phyloP scores from a whole-genome alignment of 495 filamentous ascomycete species.

The Glonium stellatum region DNA sequence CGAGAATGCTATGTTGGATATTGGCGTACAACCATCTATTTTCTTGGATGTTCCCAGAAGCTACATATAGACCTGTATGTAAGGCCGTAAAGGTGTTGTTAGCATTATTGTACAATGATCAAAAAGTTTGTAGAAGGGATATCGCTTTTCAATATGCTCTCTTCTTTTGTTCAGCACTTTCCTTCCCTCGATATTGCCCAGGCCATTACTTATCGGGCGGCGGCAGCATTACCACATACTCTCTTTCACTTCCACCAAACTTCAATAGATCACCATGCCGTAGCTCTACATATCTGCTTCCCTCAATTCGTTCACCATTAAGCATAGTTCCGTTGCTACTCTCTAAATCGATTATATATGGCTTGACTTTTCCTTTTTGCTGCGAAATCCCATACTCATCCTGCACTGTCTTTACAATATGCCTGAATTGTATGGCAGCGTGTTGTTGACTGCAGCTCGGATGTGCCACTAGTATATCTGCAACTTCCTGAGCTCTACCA shows the following conservation, averaged over 20 bases:
- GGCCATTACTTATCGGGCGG: constrained; percentile 12
- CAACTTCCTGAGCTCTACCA: constrained; percentile 70
- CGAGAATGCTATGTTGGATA: no score
- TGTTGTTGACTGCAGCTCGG: constrained; percentile 92
- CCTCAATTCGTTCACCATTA: constrained; percentile 66
- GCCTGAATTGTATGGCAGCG: constrained; percentile 88
- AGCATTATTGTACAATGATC: no score
- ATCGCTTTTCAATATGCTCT: no score
- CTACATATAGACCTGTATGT: no score
- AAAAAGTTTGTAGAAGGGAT: no score
- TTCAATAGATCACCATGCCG: constrained; percentile 79
- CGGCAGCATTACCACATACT: constrained; percentile 41
- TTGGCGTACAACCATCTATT: no score
- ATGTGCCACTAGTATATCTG: constrained; percentile 79
- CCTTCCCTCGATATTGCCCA: no score
- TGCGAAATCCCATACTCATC: constrained; percentile 81
- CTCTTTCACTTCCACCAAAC: constrained; percentile 77
- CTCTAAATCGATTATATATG: constrained; percentile 89
- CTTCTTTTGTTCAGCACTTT: no score
- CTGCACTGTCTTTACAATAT: constrained; percentile 56
- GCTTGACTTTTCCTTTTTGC: constrained; percentile 61
- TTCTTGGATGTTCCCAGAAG: no score
- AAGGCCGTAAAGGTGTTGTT: no score
- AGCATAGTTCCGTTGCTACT: constrained; percentile 86
- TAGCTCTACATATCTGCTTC: constrained; percentile 75